Base-by-base conservation (phyloP, 2,329 filamentous ascomycete species). In the Xylariaceae sp. region DNA sequence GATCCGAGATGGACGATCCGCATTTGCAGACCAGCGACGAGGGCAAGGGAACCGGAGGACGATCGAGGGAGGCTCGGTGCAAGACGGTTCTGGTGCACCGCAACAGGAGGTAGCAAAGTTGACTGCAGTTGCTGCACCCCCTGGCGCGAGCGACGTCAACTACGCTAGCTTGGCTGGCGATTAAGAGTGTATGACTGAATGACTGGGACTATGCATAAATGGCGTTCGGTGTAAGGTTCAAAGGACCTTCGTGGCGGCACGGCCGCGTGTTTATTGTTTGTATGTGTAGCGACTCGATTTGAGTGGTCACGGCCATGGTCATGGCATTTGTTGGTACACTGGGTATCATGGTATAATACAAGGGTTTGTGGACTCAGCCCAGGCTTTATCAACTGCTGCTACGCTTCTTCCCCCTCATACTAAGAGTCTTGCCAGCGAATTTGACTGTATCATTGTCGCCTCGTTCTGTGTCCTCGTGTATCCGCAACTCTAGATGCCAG, bases 401-500 rank as follows among this genome's bases (percentile, higher is more conserved):
- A 46, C 70, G 69, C 40, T 58, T 70, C 46, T 60, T 62, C 9
- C 62, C 65, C 7, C 63, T 61, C 3, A 65, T 62, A 43, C 65
- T 64, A 14, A 65, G 65, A 19, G 58, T 75, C 58, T 73, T 60
- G 37, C 66, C 75, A 2, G 82, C 81, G 48, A 86, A 79, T 75
- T 93, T 96, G 68, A 97, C 86, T 29, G 88, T 91, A 67, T 97
- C 92, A 71, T 99, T 99, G 76, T 98, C 90, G 51, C 95, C 92
- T 64, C 91, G 83, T 75, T 99, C 94, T 26, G 89, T 99, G 64
- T 96, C 79, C 60, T 96, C 84, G 73, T 98, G 95, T 75, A 99
- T 97, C 48, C 88, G 84, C 55, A 98, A 78, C 71, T 89, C 92
- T 97, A 65, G 41, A 53, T 36, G 52, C 53, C 37, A 21, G 53